Evolutionary conservation across 805 yeast genomes (phyloP).

Genomic region (Wickerhamia fluorescens): DNA sequence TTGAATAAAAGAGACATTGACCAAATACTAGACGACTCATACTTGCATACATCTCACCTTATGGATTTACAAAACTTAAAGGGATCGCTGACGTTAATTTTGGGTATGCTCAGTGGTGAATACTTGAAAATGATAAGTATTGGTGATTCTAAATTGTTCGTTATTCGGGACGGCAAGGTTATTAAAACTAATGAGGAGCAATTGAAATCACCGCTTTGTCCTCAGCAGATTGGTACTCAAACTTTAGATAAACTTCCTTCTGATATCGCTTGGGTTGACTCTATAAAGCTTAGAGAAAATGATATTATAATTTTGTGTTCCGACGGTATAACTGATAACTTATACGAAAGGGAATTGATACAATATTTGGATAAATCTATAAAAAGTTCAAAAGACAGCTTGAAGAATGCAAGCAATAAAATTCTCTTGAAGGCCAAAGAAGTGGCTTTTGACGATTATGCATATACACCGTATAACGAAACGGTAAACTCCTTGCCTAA

Average conservation of each 20-base stretch:
- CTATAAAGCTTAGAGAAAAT: conserved; percentile 29
- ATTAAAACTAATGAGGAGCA: conserved; percentile 40
- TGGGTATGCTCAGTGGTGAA: conserved; percentile 44
- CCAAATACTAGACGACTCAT: conserved; percentile 40
- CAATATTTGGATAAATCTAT: conserved; percentile 28
- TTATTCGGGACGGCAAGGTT: conserved; percentile 41
- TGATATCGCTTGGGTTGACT: conserved; percentile 40
- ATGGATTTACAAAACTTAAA: conserved; percentile 42
- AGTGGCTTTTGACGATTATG: conserved; percentile 46
- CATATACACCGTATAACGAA: conserved; percentile 48
- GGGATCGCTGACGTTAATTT: conserved; percentile 45
- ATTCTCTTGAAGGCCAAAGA: conserved; percentile 39
- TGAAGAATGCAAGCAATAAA: conserved; percentile 34
- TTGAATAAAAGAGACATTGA: conserved; percentile 36
- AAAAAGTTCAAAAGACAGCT: conserved; percentile 18
- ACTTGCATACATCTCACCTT: conserved; percentile 39
- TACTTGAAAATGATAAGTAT: conserved; percentile 41
- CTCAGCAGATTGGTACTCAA: conserved; percentile 50
- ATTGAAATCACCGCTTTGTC: conserved; percentile 40
- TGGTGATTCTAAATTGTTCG: conserved; percentile 44
- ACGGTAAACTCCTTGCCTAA: conserved; percentile 38
- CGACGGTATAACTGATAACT: conserved; percentile 49
- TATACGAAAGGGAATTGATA: conserved; percentile 42
- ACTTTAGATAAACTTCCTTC: conserved; percentile 37
- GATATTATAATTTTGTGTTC: conserved; percentile 44